Evolutionary conservation across 768 basidiomycete species (phyloP), one percentile per base, ranked within the genome.

Genomic region (Tubosaeta sp.): DNA sequence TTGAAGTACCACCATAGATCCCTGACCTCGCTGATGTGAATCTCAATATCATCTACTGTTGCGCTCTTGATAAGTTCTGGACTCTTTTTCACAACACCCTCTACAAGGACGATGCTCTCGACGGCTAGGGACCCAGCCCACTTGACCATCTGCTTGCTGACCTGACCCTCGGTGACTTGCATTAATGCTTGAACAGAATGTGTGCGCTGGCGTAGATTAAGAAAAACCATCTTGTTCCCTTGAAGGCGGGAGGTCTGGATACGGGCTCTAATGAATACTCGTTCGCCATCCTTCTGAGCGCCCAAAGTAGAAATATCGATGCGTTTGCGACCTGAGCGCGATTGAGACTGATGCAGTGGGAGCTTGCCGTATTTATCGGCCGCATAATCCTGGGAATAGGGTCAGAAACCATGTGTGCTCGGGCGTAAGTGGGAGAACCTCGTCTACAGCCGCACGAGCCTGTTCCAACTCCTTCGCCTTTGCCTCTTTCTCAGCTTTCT

Each of bases 111-210:
- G 63, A 99, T 94, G 53, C 87, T 90, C 74, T 99, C 97, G 61
- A 81, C 81, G 26, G 85, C 75, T 46, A 98, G 72, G 25, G 81
- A 66, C 17, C 84, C 84, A 16, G 86, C 82, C 88, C 89, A 98
- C 71, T 93, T 97, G 35, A 93, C 82, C 97, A 99, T 99, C 68
- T 95, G 94, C 72, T 95, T 97, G 56, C 91, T 95, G 26, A 98
- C 79, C 62, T 81, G 84, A 43, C 82, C 87, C 11, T 83, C 79
- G 10, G 86, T 74, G 22, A 88, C 82, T 44, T 76, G 71, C 54
- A 95, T 74, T 37, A 98, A 74, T 33, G 88, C 94, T 67, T 98
- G 95, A 9, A 99, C 84, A 50, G 95, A 78, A 64, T 87, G 79
- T 13, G 80, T 85, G 60, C 89, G 82, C 69, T 99, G 95, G 53